A percentile compares a stretch with the other conserved stretches of the same genome.
Conservation (phyloP, 2,329 filamentous ascomycete genomes). For the Bimuria novae-zelandiae region DNA sequence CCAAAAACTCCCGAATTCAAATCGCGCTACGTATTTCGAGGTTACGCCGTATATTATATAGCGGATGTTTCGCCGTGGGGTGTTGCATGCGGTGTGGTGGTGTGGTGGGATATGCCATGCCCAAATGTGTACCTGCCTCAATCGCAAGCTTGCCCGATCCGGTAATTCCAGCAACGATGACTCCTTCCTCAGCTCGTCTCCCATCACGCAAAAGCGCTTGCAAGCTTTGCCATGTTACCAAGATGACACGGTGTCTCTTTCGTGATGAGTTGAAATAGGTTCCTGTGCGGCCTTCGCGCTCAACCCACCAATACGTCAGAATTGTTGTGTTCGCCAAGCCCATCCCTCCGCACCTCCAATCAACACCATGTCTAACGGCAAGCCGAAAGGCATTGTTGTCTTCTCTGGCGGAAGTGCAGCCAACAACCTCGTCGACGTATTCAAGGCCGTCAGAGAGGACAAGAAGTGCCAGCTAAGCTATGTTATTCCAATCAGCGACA, state of each 20-base stretch:
- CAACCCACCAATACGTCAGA: background rate
- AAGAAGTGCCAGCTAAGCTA: constrained; percentile 75
- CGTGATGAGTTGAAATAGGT: constrained; percentile 26
- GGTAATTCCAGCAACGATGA: constrained; percentile 23
- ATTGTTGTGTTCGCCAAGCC: constrained; percentile 21
- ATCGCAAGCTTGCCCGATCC: constrained; percentile 16
- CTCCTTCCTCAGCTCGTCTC: constrained; percentile 25
- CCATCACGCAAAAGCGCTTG: constrained; percentile 18
- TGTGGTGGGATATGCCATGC: too few species aligned
- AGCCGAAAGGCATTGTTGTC: constrained; percentile 69
- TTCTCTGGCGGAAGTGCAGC: constrained; percentile 95
- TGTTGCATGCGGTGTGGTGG: constrained; percentile 1
- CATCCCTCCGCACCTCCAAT: constrained; percentile 19
- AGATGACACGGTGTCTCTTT: constrained; percentile 27
- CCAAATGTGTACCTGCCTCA: too few species aligned
- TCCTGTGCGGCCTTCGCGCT: constrained; percentile 15
- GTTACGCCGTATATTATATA: background rate
- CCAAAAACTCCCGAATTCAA: constrained; percentile 15
- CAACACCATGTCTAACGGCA: constrained; percentile 29
- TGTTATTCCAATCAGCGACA: constrained; percentile 94
- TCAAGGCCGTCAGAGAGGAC: constrained; percentile 64
- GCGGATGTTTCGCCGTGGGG: background rate
- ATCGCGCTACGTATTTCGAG: background rate
- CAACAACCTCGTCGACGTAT: constrained; percentile 91
- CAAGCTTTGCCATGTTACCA: constrained; percentile 5